Base-by-base conservation (phyloP, 1,284 basidiomycete genomes). In the Athelia psychrophila region DNA sequence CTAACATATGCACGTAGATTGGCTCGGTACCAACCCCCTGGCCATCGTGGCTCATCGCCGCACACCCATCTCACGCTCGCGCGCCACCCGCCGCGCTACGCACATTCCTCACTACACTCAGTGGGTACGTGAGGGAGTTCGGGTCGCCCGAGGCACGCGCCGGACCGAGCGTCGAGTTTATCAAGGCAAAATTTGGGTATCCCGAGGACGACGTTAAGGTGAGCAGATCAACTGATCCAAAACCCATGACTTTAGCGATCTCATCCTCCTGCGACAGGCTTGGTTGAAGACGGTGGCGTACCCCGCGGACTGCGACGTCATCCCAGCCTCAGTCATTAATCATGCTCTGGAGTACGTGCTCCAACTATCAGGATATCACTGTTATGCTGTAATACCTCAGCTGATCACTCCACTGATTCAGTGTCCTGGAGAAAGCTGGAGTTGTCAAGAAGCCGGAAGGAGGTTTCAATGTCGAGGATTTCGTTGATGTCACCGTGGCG, bases 31-130 rank as follows among this genome's bases (percentile, higher is more conserved):
- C 86, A 35, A 98, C 95, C 0, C 96, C 96, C 0, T 99, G 96
- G 96, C 92, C 95, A 16, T 95, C 91, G 2, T 99, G 96, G 96
- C 76, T 91, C 52, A 91, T 97, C 61, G 93, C 91, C 22, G 91
- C 92, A 10, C 84, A 91, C 55, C 84, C 86, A 0, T 74, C 70
- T n/a, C 69, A 73, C 9, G 66, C 72, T 19, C 78, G 86, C 10
- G 81, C 84, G 24, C 68, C 80, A 13, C 61, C 77, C 0, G 64
- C 64, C 1, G 74, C 74, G 1, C 72, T 95, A 6, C 67, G 68
- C n/a, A 51, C 66, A 1, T 95, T 96, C 74, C 72, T 97, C 16
- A 55, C 73, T 2, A 67, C 70, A 19, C 78, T 96, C 19, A 83
- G 88, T 9, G 70, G 64, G 8, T 83, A 86, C 62, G 88, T 93